Conservation (phyloP, 306 rosid species). For the Comarum palustre region DNA sequence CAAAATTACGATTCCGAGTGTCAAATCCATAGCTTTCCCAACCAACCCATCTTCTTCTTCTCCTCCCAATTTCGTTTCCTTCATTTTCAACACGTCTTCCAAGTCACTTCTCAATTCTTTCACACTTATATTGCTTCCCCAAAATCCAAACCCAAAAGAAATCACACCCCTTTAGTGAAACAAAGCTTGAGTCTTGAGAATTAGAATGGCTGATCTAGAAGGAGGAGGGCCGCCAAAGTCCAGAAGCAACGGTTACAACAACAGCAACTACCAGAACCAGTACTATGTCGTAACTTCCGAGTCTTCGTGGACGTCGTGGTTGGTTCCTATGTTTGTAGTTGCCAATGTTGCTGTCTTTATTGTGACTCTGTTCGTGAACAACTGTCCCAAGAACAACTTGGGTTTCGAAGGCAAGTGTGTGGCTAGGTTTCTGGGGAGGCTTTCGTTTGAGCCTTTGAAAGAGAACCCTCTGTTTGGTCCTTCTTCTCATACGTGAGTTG, state of each 20-base stretch:
- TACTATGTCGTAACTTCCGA: conserved; percentile 37
- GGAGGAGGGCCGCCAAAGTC: conserved; percentile 40
- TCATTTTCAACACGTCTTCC: neutral
- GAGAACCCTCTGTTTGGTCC: conserved; percentile 56
- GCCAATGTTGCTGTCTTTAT: conserved; percentile 42
- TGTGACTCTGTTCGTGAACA: conserved; percentile 37
- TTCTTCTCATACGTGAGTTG: conserved; percentile 39
- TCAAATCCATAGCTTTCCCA: conserved; percentile 16
- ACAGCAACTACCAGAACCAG: conserved; percentile 14
- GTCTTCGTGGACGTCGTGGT: conserved; percentile 48
- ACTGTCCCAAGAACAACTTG: conserved; percentile 38
- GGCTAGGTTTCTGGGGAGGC: conserved; percentile 39
- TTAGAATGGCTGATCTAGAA: conserved; percentile 45
- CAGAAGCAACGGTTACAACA: conserved; percentile 2
- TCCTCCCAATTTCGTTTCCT: neutral
- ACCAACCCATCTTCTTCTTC: neutral
- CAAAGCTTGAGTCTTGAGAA: neutral
- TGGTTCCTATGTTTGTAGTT: conserved; percentile 47
- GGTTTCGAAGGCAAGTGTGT: conserved; percentile 30
- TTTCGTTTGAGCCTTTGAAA: conserved; percentile 45
- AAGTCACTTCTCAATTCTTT: conserved; percentile 27
- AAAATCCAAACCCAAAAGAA: neutral
- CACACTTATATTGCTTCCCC: neutral
- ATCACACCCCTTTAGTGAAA: neutral
- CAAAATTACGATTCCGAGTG: neutral